A percentile compares a stretch with the other conserved stretches of the same genome.
phyloP scores from a whole-genome alignment of 441 rosid species.

The Corymbia citriodora region DNA sequence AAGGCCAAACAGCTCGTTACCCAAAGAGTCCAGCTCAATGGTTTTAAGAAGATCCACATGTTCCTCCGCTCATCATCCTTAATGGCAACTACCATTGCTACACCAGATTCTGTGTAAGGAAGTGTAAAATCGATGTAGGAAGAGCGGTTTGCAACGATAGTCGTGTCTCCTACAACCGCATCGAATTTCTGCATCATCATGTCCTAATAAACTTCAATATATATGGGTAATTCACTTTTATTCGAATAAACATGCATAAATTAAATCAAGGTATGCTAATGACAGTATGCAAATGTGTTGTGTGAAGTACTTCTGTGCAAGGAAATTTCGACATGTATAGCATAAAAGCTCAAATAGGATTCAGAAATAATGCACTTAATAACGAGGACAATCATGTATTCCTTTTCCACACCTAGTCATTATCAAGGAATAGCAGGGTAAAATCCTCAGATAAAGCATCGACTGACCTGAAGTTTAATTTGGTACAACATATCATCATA shows the following conservation, averaged over 20 bases:
- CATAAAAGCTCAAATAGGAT: not conserved
- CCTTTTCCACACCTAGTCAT: not conserved
- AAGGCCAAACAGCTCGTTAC: constrained; percentile 19
- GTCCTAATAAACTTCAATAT: not conserved
- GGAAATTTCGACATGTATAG: not conserved
- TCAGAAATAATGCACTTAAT: not conserved
- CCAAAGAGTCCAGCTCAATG: constrained; percentile 41
- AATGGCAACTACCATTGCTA: constrained; percentile 28
- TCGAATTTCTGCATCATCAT: constrained; percentile 21
- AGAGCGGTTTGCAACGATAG: constrained; percentile 25
- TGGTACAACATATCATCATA: constrained; percentile 17
- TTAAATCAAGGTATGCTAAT: not conserved
- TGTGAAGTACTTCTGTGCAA: not conserved
- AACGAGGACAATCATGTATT: not conserved
- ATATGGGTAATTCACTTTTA: not conserved
- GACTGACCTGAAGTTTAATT: constrained; percentile 19
- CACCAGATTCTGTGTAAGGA: constrained; percentile 44
- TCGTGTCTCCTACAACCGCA: constrained; percentile 35
- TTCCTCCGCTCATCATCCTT: constrained; percentile 13
- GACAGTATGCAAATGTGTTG: not conserved
- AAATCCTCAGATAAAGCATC: not conserved
- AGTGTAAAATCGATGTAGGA: constrained; percentile 28
- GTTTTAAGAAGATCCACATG: constrained; percentile 47
- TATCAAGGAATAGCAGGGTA: not conserved
- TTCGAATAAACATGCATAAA: not conserved